phyloP scores from a whole-genome alignment of 2,329 filamentous ascomycete species.

The Lecanicillium sp. region DNA sequence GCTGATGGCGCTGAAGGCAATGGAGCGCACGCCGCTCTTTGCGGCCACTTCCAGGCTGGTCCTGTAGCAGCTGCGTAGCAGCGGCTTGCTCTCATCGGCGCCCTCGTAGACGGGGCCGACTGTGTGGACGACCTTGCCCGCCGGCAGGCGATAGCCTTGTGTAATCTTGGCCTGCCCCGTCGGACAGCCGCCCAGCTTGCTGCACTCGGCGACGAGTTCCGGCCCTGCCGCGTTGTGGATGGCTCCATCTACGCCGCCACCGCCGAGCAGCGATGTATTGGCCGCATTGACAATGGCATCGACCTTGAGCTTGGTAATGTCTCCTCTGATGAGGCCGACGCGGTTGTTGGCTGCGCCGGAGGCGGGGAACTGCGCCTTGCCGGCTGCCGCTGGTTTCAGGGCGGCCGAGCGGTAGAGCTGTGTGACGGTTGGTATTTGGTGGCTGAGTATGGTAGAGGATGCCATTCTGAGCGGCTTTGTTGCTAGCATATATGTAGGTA shows the following conservation, averaged over 20 bases:
- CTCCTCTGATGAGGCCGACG: slow-evolving; percentile 62
- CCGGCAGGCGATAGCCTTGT: slow-evolving; percentile 65
- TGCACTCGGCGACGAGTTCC: slow-evolving; percentile 61
- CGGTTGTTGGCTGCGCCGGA: slow-evolving; percentile 58
- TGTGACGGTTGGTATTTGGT: slow-evolving; percentile 55
- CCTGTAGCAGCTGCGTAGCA: slow-evolving; percentile 59
- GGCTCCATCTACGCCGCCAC: slow-evolving; percentile 83
- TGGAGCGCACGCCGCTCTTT: slow-evolving; percentile 54
- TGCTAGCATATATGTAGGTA: not conserved
- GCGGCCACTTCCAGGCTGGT: slow-evolving; percentile 66
- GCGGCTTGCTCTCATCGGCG: slow-evolving; percentile 31
- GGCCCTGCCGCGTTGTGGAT: slow-evolving; percentile 80
- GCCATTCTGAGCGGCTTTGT: slow-evolving; percentile 22
- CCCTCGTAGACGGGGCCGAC: slow-evolving; percentile 73
- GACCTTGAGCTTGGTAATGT: slow-evolving; percentile 73
- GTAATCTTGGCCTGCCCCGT: slow-evolving; percentile 84
- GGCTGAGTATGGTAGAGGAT: slow-evolving; percentile 27
- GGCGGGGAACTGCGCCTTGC: slow-evolving; percentile 18
- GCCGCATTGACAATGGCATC: slow-evolving; percentile 93
- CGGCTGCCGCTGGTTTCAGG: slow-evolving; percentile 14
- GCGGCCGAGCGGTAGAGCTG: slow-evolving; percentile 54
- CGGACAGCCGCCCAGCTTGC: slow-evolving; percentile 59
- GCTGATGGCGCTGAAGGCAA: slow-evolving; percentile 80
- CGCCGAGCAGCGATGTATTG: slow-evolving; percentile 69
- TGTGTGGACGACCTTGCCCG: slow-evolving; percentile 76